A percentile compares a stretch with the other conserved stretches of the same genome.
phyloP scores from a whole-genome alignment of 768 basidiomycete genomes.

The Pholiota molesta region DNA sequence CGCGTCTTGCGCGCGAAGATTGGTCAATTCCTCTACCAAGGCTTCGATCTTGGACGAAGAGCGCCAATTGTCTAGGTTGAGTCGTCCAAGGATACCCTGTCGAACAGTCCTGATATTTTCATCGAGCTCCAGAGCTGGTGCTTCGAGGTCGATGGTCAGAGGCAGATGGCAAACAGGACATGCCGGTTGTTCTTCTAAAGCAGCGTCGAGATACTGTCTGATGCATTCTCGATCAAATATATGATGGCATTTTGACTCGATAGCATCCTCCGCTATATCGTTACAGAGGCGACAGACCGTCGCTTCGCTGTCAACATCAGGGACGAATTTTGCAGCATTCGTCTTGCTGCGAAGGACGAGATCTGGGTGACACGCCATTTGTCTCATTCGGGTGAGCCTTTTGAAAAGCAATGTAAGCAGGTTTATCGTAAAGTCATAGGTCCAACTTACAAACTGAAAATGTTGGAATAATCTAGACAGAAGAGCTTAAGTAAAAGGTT shows the following conservation, averaged over 20 bases:
- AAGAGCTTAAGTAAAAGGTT: not conserved
- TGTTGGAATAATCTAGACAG: conserved; percentile 82
- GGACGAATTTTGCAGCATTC: conserved; percentile 63
- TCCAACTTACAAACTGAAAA: conserved; percentile 70
- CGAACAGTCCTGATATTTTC: conserved; percentile 54
- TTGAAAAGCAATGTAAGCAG: conserved; percentile 16
- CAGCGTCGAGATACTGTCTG: conserved; percentile 83
- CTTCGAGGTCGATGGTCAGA: conserved; percentile 95
- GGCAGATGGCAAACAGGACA: conserved; percentile 95
- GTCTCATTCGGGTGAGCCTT: conserved; percentile 92
- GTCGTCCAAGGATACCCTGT: conserved; percentile 92
- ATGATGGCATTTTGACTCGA: conserved; percentile 90
- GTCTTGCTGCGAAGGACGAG: conserved; percentile 88
- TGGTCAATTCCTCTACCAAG: conserved; percentile 89
- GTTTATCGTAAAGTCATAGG: not conserved
- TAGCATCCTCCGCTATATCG: conserved; percentile 96
- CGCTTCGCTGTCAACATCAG: conserved; percentile 67
- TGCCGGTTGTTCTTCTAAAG: conserved; percentile 70
- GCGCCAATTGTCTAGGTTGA: conserved; percentile 88
- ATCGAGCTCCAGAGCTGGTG: conserved; percentile 85
- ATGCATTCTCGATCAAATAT: conserved; percentile 98
- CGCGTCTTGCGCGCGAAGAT: conserved; percentile 79
- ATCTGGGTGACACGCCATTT: conserved; percentile 96
- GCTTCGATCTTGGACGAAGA: conserved; percentile 99
- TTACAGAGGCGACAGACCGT: conserved; percentile 95